phyloP scores from a whole-genome alignment of 805 yeast species.

The Myxozyma melibiosi region DNA sequence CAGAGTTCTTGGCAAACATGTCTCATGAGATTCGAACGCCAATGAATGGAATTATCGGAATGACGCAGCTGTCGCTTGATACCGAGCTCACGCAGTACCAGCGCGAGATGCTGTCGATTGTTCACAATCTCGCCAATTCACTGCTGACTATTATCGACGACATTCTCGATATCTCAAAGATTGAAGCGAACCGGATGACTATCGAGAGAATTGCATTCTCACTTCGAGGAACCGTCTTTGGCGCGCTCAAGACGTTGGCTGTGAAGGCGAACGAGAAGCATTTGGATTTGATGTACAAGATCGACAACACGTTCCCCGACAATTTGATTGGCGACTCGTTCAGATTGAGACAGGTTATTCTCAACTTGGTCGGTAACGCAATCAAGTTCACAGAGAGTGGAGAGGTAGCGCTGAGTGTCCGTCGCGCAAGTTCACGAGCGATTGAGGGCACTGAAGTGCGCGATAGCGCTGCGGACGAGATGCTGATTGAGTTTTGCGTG shows the following conservation, averaged over 20 bases:
- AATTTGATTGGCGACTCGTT: slow-evolving; percentile 85
- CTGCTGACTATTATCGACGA: slow-evolving; percentile 85
- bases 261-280: slow-evolving; percentile 89
- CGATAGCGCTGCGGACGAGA: slow-evolving; percentile 43
- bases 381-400: slow-evolving; percentile 85
- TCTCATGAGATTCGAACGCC: slow-evolving; percentile 90
- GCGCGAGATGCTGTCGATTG: slow-evolving; percentile 87
- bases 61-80: slow-evolving; percentile 86
- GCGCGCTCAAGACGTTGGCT: slow-evolving; percentile 84
- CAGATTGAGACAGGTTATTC: slow-evolving; percentile 81
- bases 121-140: slow-evolving; percentile 83
- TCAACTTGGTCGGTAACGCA: slow-evolving; percentile 86
- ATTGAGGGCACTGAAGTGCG: neutral
- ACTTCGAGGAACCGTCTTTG: slow-evolving; percentile 82
- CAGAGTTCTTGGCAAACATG: slow-evolving; percentile 87
- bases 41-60: slow-evolving; percentile 89
- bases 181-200: slow-evolving; percentile 92
- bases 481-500: slow-evolving; percentile 78
- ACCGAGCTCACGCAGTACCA: slow-evolving; percentile 89
- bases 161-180: slow-evolving; percentile 87
- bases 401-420: slow-evolving; percentile 74
- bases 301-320: slow-evolving; percentile 86
- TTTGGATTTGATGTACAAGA: slow-evolving; percentile 74
- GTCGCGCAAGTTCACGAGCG: slow-evolving; percentile 7
- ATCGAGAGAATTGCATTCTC: slow-evolving; percentile 88